phyloP scores from a whole-genome alignment of 2,329 filamentous ascomycete genomes.

The Colletotrichum neosansevieriae region DNA sequence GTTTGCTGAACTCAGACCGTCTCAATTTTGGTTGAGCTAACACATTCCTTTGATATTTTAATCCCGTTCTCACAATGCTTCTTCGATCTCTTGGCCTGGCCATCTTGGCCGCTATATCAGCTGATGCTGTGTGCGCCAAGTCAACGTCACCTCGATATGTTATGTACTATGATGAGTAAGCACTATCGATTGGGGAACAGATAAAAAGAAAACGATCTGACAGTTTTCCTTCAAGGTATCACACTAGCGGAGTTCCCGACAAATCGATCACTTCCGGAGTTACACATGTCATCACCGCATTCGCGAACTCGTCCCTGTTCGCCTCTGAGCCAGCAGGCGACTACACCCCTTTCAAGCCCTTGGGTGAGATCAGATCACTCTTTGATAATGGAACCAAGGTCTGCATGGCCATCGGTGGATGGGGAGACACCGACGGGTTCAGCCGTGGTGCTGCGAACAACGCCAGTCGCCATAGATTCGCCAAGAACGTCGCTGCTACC shows the following conservation, averaged over 20 bases:
- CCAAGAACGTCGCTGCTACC: slow-evolving; percentile 67
- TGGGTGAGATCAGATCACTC: slow-evolving; percentile 62
- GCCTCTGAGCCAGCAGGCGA: slow-evolving; percentile 51
- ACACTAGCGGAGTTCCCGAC: slow-evolving; percentile 52
- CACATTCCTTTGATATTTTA: slow-evolving; percentile 21
- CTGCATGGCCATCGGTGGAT: slow-evolving; percentile 74
- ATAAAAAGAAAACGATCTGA: neutral
- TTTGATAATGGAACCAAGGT: slow-evolving; percentile 68
- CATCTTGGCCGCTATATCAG: slow-evolving; percentile 19
- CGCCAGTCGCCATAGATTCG: slow-evolving; percentile 62
- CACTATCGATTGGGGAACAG: neutral
- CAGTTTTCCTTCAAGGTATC: slow-evolving; percentile 50
- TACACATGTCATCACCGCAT: slow-evolving; percentile 67
- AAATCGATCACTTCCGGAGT: slow-evolving; percentile 56
- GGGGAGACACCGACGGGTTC: slow-evolving; percentile 72
- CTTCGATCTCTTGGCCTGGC: slow-evolving; percentile 23
- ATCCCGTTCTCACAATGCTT: slow-evolving; percentile 16
- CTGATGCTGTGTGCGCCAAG: neutral
- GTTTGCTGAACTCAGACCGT: slow-evolving; percentile 5
- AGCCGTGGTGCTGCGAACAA: slow-evolving; percentile 60
- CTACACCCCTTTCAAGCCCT: slow-evolving; percentile 66
- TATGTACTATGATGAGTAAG: slow-evolving; percentile 63
- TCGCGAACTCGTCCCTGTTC: slow-evolving; percentile 64
- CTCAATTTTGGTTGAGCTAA: slow-evolving; percentile 13
- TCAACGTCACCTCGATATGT: slow-evolving; percentile 46